Conservation (phyloP, 2,329 filamentous ascomycete genomes). For the Fusarium clavum region DNA sequence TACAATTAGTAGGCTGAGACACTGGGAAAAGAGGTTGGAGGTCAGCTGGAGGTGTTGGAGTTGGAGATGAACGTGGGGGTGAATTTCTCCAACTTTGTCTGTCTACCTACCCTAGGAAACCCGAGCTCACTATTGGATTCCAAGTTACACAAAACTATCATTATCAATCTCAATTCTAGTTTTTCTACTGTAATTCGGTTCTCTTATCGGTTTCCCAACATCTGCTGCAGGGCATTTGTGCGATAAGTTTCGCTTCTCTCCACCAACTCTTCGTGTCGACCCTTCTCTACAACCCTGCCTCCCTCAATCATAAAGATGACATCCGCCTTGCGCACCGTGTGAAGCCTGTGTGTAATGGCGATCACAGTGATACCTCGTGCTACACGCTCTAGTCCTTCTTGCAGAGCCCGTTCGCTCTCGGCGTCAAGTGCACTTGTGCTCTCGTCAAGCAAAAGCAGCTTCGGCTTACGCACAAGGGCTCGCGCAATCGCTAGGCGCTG, state of each 20-base stretch:
- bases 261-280: constrained; percentile 66
- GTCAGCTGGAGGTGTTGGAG: constrained; percentile 28
- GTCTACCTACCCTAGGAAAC: background rate
- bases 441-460: constrained; percentile 83
- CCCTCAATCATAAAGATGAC: constrained; percentile 68
- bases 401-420: constrained; percentile 73
- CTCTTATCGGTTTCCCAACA: constrained; percentile 47
- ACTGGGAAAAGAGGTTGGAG: constrained; percentile 15
- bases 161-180: background rate
- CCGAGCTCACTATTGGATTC: background rate
- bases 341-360: constrained; percentile 68
- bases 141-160: background rate
- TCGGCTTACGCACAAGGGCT: constrained; percentile 77
- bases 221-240: constrained; percentile 64
- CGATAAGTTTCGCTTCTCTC: constrained; percentile 64
- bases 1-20: constrained; percentile 28
- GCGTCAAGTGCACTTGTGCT: constrained; percentile 82
- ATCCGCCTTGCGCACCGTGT: constrained; percentile 67
- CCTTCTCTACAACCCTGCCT: constrained; percentile 63
- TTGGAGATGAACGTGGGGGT: background rate
- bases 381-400: constrained; percentile 72
- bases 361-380: constrained; percentile 66
- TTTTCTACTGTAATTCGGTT: background rate
- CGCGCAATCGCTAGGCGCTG: constrained; percentile 84
- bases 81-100: constrained; percentile 6